Base-by-base conservation (phyloP, 2,329 filamentous ascomycete species). In the Alternaria ethzedia region DNA sequence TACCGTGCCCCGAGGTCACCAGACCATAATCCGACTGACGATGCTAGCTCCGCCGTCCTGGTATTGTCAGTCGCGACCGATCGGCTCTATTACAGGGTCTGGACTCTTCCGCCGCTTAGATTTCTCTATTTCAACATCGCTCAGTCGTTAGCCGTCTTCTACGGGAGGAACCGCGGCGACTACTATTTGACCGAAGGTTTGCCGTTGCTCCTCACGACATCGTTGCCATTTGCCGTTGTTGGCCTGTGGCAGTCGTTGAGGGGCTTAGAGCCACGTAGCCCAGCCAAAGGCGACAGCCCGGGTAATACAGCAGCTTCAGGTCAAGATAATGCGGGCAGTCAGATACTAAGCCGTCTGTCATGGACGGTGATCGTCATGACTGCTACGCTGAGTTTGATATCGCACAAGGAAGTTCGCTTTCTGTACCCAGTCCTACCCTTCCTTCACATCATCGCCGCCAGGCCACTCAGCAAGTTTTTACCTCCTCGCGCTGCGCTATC, bases 401-500 rank as follows among this genome's bases (percentile, higher is more conserved):
- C 93, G 2, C 96, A 99, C 82, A 99, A 99, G 79, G 96, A 99
- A 84, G 92, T 97, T 71, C 93, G 96, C 74, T 99, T 99, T 83
- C 92, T 98, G 70, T 97, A 97, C 74, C 95, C 96, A 1, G 86
- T 99, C 17, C 86, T 98, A 2, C 95, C 96, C 2, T 86, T 90
- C n/a, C 86, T 99, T 7, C 93, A 96, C 77, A 83, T 97, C 66
- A 83, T 98, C 43, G 88, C 92, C 2, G 93, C 93, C 0, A 87
- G 88, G 0, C 85, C 89, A 3, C 81, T 92, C 15, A 83, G 87
- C 3, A 79, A 83, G 9, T 94, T 92, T 82, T 93, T 95, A 78
- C 80, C 69, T 55, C 71, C 71, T 61, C 72, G 68, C 11, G 50
- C 68, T 20, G 58, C 67, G 17, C 56, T 62, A 36, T 63, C 61